phyloP scores from a whole-genome alignment of 2,329 filamentous ascomycete genomes.

The Chaetomium sp. region DNA sequence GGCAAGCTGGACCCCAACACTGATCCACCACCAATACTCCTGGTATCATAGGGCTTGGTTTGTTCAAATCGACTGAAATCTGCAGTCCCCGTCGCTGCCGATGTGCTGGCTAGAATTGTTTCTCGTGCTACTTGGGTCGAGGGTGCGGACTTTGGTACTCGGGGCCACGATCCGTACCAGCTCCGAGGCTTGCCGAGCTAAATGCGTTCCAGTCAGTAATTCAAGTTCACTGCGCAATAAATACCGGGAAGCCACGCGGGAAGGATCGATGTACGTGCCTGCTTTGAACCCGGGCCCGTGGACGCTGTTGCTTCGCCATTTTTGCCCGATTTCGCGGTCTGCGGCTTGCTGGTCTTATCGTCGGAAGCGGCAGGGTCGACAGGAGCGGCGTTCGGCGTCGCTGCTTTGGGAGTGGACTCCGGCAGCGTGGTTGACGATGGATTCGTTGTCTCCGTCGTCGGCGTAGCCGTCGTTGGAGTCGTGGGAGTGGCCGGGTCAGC shows the following conservation, averaged over 20 bases:
- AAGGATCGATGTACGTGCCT: conserved; percentile 11
- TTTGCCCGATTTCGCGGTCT: conserved; percentile 1
- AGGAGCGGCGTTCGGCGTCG: neutral
- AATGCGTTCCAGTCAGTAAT: conserved; percentile 5
- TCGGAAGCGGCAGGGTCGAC: neutral
- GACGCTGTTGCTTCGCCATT: conserved; percentile 4
- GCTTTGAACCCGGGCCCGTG: conserved; percentile 10
- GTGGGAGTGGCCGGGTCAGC: conserved; percentile 1
- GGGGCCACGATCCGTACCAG: conserved; percentile 59
- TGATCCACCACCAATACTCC: conserved; percentile 28
- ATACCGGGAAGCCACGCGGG: neutral
- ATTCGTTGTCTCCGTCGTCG: neutral
- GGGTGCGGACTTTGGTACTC: conserved; percentile 48
- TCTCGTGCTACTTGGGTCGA: conserved; percentile 56
- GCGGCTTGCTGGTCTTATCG: neutral
- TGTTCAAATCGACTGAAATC: conserved; percentile 48
- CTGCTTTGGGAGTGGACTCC: conserved; percentile 15
- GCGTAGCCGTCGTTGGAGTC: neutral
- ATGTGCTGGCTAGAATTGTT: conserved; percentile 52
- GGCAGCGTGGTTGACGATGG: conserved; percentile 16
- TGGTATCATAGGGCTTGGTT: conserved; percentile 31
- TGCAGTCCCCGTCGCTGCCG: conserved; percentile 38
- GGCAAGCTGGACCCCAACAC: conserved; percentile 27
- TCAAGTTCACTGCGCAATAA: neutral
- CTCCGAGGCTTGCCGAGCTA: conserved; percentile 49